phyloP scores from a whole-genome alignment of 1,284 basidiomycete species.

The Macrocybe sp. region DNA sequence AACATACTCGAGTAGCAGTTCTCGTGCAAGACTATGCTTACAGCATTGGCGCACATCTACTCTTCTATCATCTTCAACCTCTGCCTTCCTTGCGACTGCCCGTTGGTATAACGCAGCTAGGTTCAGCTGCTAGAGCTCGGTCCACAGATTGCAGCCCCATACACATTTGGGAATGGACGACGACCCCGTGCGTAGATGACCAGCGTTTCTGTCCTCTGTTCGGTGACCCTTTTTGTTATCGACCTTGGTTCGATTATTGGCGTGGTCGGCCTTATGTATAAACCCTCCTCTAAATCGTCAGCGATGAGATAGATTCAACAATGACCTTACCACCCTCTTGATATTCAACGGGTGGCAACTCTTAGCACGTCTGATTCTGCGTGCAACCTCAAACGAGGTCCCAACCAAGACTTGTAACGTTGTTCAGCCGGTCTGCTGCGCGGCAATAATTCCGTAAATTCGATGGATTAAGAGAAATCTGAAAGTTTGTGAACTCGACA shows the following conservation, averaged over 20 bases:
- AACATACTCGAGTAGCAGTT: constrained; percentile 1
- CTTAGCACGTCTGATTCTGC: constrained; percentile 4
- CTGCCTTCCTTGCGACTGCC: background rate
- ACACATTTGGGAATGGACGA: too few species aligned
- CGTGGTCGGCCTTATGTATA: too few species aligned
- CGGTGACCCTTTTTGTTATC: too few species aligned
- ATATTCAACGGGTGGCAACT: constrained; percentile 1
- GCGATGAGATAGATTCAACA: constrained; percentile 4
- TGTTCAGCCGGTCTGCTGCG: constrained; percentile 18
- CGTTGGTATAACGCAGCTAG: background rate
- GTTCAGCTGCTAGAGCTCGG: background rate
- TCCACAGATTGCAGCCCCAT: background rate
- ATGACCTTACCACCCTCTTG: too few species aligned
- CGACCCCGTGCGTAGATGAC: too few species aligned
- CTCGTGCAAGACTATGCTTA: background rate
- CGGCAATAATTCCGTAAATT: constrained; percentile 17
- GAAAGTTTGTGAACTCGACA: too few species aligned
- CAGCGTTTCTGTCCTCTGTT: too few species aligned
- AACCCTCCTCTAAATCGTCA: too few species aligned
- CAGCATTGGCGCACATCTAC: background rate
- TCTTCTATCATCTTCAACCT: background rate
- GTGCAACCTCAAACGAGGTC: too few species aligned
- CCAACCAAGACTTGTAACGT: background rate
- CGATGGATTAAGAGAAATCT: too few species aligned
- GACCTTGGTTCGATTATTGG: too few species aligned